Evolutionary conservation across 1,284 basidiomycete species (phyloP), one percentile per base, ranked within the genome.

Genomic region (Amylostereum areolatum): DNA sequence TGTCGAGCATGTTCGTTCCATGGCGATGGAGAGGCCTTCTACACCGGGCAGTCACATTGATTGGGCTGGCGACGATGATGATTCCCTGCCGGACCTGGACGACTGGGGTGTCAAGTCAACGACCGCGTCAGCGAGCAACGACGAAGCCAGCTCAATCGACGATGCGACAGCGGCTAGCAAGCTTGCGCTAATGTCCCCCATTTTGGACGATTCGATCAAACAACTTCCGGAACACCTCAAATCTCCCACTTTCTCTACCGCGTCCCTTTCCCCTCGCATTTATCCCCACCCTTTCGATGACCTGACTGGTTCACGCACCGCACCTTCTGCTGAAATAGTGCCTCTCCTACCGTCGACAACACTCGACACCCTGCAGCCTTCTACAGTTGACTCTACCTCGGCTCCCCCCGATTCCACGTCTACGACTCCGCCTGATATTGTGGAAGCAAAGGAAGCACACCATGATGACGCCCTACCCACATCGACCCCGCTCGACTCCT

Each of bases 11-110:
- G 79, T 85, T 18, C 69, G 85, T 40, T 80, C 85, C 9, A 77
- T 79, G 9, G 84, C 83, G 4, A 84, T 86, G 77, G 79, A 83
- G 54, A 69, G 83, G 34, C 82, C 84, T 12, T 68, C 75, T n/a
- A 85, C 85, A 0, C 84, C 85, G 8, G 81, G 82, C 36, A 86
- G 81, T 54, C 85, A 89, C 54, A 84, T 89, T 48, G 88, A 91
- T 64, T 91, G 88, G 88, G 88, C 88, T 30, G 83, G 82, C 31
- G 86, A 89, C 52, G 87, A 90, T 51, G 88, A 90, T 55, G 87
- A 89, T 59, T 81, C 78, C 57, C 68, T 91, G 4, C 88, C 88
- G 9, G 87, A 89, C 66, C 70, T 91, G 24, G 80, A 89, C 59
- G 88, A 91, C 60, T 90, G 88, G 88, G 87, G 84, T 29, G 75